Evolutionary conservation across 129 eudicot species (phyloP).

Genomic region (Chrysanthemum makinoi): DNA sequence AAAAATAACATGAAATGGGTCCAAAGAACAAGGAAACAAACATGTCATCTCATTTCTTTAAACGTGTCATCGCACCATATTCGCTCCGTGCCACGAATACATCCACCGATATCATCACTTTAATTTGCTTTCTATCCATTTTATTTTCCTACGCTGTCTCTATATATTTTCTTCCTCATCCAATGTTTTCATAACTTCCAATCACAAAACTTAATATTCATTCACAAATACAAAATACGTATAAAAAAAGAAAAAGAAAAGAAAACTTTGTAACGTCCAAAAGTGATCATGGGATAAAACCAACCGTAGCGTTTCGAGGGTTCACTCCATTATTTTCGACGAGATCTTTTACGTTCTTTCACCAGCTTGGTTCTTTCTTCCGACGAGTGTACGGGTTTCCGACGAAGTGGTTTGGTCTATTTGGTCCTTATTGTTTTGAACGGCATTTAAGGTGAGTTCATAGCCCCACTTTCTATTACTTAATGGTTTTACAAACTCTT

Average conservation of each 20-base stretch:
- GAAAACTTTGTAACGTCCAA: neutral
- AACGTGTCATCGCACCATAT: slow-evolving; percentile 17
- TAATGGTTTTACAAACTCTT: no score
- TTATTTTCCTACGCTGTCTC: neutral
- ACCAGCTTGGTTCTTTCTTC: no score
- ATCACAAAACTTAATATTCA: neutral
- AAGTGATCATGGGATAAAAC: neutral
- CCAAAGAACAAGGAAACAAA: neutral
- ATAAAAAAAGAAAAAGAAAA: no score
- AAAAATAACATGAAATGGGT: neutral
- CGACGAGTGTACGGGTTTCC: no score
- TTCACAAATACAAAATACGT: no score
- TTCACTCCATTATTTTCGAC: no score
- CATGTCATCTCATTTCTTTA: slow-evolving; percentile 14
- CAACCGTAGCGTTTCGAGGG: no score
- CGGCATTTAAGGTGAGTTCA: no score
- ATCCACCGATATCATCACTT: slow-evolving; percentile 17
- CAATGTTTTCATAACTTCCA: neutral
- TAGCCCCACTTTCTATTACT: no score
- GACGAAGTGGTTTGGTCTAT: no score
- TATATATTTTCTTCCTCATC: neutral
- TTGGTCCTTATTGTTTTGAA: no score
- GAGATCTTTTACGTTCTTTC: no score
- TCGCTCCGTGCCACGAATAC: slow-evolving; percentile 2
- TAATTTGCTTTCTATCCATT: neutral